Base-by-base conservation (phyloP, 495 filamentous ascomycete genomes). In the Mytilinidion resinicola region DNA sequence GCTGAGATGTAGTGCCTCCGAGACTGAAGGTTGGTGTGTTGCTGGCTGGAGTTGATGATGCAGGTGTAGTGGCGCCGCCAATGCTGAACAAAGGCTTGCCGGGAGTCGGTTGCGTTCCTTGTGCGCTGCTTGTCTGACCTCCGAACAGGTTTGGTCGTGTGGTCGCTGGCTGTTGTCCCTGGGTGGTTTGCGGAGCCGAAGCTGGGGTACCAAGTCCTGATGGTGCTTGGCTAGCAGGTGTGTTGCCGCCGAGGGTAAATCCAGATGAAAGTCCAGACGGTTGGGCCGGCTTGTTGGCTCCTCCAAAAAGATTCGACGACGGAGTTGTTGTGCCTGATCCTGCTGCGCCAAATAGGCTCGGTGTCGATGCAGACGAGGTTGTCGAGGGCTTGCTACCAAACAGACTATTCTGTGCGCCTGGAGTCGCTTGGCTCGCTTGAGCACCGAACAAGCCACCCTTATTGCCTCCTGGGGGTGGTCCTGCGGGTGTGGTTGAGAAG, bases 401-500 rank as follows among this genome's bases (percentile, higher is more conserved):
- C 5, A 68, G 64, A 42, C 48, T 62, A 9, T 52, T 55, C 50
- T 58, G 52, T 9, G 64, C 9, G 47, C 60, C 30, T 35, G 55
- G 9, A 64, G 25, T 5, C 50, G 57, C 42, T 71, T 71, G 47
- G 41, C 64, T 57, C 46, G 52, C 20, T 55, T 59, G 59, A 37
- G 19, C 42, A 55, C 55, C 64, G 47, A 68, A 72, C 61, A 56
- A 65, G 55, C 33, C 64, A 38, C 9, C 14, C 39, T 19, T 33
- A 33, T 49, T 49, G 33, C 46, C 15, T 62, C 53, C 64, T 9
- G 83, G 83, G 19, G 83, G 83, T 61, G 80, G 81, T 35, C 82
- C 82, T 53, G 82, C 83, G 42, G 83, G 83, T 56, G 83, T 86
- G 34, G 83, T 86, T 1, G 82, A 85, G 33, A 19, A 25, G 55